Conservation (phyloP, 257 asterid species). For the Craterostigma plantagineum region DNA sequence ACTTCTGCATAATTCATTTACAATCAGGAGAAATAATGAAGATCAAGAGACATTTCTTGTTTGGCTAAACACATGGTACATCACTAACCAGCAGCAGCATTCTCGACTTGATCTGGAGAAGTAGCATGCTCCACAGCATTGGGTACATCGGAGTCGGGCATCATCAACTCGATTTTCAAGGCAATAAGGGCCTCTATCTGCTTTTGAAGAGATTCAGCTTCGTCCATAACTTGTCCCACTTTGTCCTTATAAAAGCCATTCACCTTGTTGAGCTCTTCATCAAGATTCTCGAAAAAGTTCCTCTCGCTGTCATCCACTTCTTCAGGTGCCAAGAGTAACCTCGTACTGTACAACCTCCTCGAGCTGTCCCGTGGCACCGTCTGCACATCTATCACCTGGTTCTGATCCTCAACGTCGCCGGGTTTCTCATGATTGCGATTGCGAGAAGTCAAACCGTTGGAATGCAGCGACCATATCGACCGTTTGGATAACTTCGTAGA, state of each 20-base stretch:
- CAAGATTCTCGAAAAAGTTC: constrained; percentile 40
- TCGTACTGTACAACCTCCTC: constrained; percentile 32
- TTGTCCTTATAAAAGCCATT: constrained; percentile 45
- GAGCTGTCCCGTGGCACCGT: constrained; percentile 29
- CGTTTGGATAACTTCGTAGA: constrained; percentile 14
- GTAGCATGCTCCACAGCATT: neutral
- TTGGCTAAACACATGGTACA: neutral
- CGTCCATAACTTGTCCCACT: constrained; percentile 44
- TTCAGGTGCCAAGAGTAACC: constrained; percentile 26
- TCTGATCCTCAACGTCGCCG: constrained; percentile 30
- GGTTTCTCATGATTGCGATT: constrained; percentile 8
- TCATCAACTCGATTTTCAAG: constrained; percentile 40
- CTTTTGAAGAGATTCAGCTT: constrained; percentile 31
- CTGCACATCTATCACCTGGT: constrained; percentile 40
- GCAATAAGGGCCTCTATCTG: constrained; percentile 68
- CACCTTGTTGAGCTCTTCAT: constrained; percentile 69
- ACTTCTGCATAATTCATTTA: constrained; percentile 8
- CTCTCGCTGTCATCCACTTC: constrained; percentile 41
- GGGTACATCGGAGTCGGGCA: constrained; percentile 17
- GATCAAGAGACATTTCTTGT: constrained; percentile 2
- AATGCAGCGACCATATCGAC: constrained; percentile 13
- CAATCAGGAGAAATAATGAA: constrained; percentile 6
- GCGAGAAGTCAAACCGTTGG: constrained; percentile 21
- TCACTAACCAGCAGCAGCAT: too few species aligned
- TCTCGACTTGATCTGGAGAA: too few species aligned